Percentiles rank a stretch among this genome's conserved stretches.
Conservation (phyloP, 768 basidiomycete species). For the Rhizopogon vinicolor region DNA sequence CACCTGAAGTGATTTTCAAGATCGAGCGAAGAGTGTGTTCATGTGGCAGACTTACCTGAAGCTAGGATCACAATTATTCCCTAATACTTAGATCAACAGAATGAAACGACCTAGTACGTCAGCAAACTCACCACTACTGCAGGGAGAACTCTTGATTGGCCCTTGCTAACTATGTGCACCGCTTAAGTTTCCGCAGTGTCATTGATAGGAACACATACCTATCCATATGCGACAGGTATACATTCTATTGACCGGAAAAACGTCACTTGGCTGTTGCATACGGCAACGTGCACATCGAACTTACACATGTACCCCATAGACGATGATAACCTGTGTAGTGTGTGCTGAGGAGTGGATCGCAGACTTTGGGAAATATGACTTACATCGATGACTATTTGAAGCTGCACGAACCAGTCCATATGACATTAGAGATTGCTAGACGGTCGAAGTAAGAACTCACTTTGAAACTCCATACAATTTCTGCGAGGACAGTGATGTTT, state of each 20-base stretch:
- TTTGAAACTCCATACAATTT: constrained; percentile 22
- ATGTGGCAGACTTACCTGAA: not conserved
- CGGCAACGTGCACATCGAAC: not conserved
- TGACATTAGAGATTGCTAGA: not conserved
- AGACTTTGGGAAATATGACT: not conserved
- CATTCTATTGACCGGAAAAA: not conserved
- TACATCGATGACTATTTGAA: not conserved
- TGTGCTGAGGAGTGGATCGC: not conserved
- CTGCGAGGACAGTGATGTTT: constrained; percentile 22
- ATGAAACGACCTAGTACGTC: not conserved
- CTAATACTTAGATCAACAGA: not conserved
- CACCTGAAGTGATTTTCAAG: not conserved
- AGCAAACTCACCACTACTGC: not conserved
- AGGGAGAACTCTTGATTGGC: not conserved
- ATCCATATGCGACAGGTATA: constrained; percentile 1
- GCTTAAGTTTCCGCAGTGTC: not conserved
- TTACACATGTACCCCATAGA: not conserved
- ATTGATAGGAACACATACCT: not conserved
- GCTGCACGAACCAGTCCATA: not conserved
- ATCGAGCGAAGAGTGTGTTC: not conserved
- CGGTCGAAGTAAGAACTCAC: not conserved
- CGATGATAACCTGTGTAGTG: not conserved
- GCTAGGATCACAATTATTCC: not conserved
- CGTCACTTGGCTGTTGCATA: not conserved
- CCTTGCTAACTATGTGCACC: not conserved